Evolutionary conservation across 306 rosid genomes (phyloP).

Genomic region (Cucurbita maxima): DNA sequence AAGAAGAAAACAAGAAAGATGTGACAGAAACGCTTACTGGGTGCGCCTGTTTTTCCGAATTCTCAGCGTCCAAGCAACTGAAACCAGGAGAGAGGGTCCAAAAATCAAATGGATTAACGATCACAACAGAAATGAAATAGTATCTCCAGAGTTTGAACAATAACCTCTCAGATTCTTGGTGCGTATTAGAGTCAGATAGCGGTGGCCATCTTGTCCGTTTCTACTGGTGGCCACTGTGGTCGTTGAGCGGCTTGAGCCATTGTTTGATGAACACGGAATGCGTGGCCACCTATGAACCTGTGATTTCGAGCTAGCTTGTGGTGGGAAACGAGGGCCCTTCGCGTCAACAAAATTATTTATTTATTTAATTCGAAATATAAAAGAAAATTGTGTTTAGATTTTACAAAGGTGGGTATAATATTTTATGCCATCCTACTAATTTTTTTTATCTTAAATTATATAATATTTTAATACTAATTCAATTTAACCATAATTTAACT

Average conservation of each 20-base stretch:
- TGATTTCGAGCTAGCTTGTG: background rate
- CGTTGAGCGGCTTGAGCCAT: background rate
- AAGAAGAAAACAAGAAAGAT: background rate
- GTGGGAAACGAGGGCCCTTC: background rate
- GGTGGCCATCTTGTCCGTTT: background rate
- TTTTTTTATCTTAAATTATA: too few species aligned
- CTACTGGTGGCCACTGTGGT: background rate
- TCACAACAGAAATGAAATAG: conserved; percentile 9
- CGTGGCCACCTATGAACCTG: background rate
- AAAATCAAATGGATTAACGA: conserved; percentile 2
- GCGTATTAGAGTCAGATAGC: conserved; percentile 3
- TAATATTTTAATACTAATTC: too few species aligned
- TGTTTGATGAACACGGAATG: background rate
- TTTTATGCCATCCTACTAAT: too few species aligned
- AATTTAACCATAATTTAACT: too few species aligned
- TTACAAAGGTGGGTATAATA: too few species aligned
- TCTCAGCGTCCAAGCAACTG: conserved; percentile 11
- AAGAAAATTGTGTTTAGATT: too few species aligned
- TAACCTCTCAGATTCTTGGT: conserved; percentile 14
- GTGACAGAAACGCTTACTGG: background rate
- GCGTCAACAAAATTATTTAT: too few species aligned
- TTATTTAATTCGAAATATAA: too few species aligned
- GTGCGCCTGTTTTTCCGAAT: background rate
- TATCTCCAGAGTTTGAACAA: conserved; percentile 3
- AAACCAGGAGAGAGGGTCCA: background rate